These are phyloP conservation scores for Ganoderma meredithae DNA, from an alignment of 1,284 basidiomycete species.

Conservation along the genomic window DNA sequence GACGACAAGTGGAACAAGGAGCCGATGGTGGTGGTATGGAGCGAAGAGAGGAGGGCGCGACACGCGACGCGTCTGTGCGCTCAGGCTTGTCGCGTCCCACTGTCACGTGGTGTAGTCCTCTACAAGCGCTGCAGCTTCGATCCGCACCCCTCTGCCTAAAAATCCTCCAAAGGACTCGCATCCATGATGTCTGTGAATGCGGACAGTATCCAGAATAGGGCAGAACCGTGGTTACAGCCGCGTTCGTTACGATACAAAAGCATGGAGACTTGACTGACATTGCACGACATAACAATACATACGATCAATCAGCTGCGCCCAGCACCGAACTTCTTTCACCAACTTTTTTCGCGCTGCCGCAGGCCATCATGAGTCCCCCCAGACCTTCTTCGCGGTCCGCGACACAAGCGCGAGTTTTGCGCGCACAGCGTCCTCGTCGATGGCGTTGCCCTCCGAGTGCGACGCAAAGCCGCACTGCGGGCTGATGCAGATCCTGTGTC, in stretches of 20 bases:
- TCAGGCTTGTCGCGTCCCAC: constrained; percentile 5
- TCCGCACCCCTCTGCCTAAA: too few species aligned
- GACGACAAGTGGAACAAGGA: neutral
- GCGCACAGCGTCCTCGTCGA: constrained; percentile 60
- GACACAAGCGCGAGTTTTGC: constrained; percentile 61
- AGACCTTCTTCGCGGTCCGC: constrained; percentile 60
- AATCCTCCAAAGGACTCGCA: too few species aligned
- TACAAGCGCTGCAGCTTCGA: too few species aligned
- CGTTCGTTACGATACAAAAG: neutral
- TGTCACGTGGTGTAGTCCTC: too few species aligned
- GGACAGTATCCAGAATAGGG: too few species aligned
- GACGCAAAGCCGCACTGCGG: constrained; percentile 82
- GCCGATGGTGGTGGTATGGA: neutral
- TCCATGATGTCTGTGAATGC: too few species aligned
- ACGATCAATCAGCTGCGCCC: neutral
- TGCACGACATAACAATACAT: neutral
- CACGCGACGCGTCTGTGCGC: too few species aligned
- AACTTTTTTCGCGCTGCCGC: neutral
- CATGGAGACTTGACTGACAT: neutral
- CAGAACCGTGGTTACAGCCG: too few species aligned
- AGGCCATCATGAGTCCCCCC: constrained; percentile 40
- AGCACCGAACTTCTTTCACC: too few species aligned
- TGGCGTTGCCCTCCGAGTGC: constrained; percentile 69
- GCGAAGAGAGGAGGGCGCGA: neutral
- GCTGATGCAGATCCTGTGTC: constrained; percentile 74